Evolutionary conservation across 768 basidiomycete genomes (phyloP).

Genomic region (Auriscalpium orientale): DNA sequence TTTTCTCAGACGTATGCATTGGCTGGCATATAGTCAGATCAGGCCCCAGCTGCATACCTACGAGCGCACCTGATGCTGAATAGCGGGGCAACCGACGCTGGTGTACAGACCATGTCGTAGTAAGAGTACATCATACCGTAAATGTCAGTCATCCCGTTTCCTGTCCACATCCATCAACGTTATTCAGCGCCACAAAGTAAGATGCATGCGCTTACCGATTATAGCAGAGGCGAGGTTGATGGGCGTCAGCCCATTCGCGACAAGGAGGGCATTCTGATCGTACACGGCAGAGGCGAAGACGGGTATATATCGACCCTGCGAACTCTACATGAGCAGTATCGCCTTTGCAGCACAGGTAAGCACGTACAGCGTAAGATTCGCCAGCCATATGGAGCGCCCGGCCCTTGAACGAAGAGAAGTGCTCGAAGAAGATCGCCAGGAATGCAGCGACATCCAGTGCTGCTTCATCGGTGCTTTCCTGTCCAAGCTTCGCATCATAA

Average conservation of each 20-base stretch:
- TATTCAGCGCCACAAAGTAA: no score
- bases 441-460: constrained; percentile 67
- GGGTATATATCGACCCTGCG: constrained; percentile 46
- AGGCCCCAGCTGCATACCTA: no score
- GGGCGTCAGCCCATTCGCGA: background rate
- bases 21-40: constrained; percentile 8
- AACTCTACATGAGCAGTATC: background rate
- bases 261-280: background rate
- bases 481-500: background rate
- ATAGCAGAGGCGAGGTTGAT: background rate
- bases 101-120: background rate
- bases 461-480: constrained; percentile 61
- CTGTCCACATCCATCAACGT: no score
- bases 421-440: constrained; percentile 65
- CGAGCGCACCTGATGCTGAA: background rate
- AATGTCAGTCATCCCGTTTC: no score
- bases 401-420: constrained; percentile 65
- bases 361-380: constrained; percentile 44
- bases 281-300: constrained; percentile 41
- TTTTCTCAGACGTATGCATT: constrained; percentile 38
- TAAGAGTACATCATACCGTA: no score
- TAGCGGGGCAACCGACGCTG: background rate
- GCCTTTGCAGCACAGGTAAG: background rate
- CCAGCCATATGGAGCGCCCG: constrained; percentile 36
- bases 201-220: background rate